Base-by-base conservation (phyloP, 495 filamentous ascomycete genomes). In the Pyronema domesticum region DNA sequence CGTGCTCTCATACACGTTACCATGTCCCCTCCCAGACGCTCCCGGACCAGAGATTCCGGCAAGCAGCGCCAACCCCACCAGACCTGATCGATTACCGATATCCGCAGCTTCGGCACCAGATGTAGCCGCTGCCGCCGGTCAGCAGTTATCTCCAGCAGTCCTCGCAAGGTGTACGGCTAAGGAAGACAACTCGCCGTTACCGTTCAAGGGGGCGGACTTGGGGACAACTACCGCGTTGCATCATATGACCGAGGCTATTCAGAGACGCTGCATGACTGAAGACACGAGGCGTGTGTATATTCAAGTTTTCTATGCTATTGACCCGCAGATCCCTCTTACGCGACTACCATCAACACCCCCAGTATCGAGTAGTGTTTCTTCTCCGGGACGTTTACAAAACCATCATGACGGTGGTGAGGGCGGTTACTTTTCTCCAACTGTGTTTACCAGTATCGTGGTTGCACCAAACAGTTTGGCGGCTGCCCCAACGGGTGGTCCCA, bases 1-100 rank as follows among this genome's bases (percentile, higher is more conserved):
- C 39, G 62, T 68, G 55, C 48, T 68, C 39, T 68, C 65, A 14
- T 67, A 68, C 54, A 65, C 65, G 19, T 53, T 68, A n/a, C 65
- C 65, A n/a, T 68, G 65, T 48, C 65, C 65, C 8, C 45, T 65
- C 34, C 63, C 63, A 4, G 55, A 56, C 23, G 61, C 57, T 45
- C 54, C 58, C n/a, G 30, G 57, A 7, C 55, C 60, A 43, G 59
- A 61, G 49, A 54, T 56, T 11, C 45, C 65, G n/a, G 57, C 64
- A n/a, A 62, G 57, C n/a, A 60, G 59, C 15, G 58, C 57, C 6
- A 62, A 58, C 56, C 34, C 43, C n/a, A 55, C 55, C 3, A 64
- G 55, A 34, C 51, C 59, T 35, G 60, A 55, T 19, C 67, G 58
- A 47, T 57, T 66, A 37, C 63, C 63, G 17, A 55, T 56, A 18